Evolutionary conservation across 768 basidiomycete species (phyloP).

Genomic region (Boletus sp.): DNA sequence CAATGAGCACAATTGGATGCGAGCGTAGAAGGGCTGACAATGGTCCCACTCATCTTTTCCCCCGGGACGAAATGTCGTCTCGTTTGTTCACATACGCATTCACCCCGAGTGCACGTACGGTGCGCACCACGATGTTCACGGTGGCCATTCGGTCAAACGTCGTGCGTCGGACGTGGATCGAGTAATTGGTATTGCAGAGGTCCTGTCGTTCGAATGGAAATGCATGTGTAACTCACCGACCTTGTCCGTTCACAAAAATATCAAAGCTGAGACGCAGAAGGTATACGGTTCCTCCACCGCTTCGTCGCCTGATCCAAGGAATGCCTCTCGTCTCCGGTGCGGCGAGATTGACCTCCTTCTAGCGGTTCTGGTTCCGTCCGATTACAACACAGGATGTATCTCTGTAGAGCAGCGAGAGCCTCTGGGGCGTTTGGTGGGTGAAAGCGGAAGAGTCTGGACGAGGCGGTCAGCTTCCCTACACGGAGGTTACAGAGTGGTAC

Average conservation of each 20-base stretch:
- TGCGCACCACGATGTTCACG: conserved; percentile 71
- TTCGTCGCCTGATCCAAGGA: conserved; percentile 80
- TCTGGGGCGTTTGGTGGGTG: conserved; percentile 63
- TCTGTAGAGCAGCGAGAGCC: conserved; percentile 82
- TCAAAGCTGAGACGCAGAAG: conserved; percentile 58
- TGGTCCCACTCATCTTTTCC: conserved; percentile 76
- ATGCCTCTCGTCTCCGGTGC: conserved; percentile 52
- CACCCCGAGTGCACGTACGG: conserved; percentile 73
- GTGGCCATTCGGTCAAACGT: conserved; percentile 80
- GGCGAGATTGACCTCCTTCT: conserved; percentile 89
- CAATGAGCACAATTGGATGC: background rate
- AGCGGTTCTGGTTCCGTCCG: conserved; percentile 96
- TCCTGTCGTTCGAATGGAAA: conserved; percentile 52
- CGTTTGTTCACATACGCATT: conserved; percentile 81
- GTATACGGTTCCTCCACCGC: conserved; percentile 95
- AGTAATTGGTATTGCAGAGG: conserved; percentile 95
- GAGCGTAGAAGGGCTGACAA: too few species aligned
- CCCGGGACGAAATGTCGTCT: conserved; percentile 82
- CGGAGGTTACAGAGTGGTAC: conserved; percentile 22
- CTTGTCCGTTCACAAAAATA: background rate
- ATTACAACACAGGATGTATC: conserved; percentile 89
- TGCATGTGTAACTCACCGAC: background rate
- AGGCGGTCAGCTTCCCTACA: conserved; percentile 18
- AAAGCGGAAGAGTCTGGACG: conserved; percentile 74
- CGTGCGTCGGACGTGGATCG: conserved; percentile 81